Conservation (phyloP, 148 eudicot genomes). For the Suaeda aralocaspica region DNA sequence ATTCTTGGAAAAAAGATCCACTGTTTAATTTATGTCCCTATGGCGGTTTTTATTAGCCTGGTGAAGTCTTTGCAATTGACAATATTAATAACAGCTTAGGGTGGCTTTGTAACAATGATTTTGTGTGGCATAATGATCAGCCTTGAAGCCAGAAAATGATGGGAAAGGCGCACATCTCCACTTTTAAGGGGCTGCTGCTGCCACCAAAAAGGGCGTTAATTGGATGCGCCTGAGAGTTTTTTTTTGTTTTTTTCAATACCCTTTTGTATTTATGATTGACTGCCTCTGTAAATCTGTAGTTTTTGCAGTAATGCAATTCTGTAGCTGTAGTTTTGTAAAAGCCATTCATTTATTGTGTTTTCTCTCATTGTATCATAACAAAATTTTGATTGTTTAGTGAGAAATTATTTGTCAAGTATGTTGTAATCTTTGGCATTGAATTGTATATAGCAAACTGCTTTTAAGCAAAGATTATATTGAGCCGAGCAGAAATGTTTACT, state of each 20-base stretch:
- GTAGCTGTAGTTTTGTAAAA: neutral
- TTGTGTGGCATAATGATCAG: slow-evolving; percentile 20
- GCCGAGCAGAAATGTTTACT: neutral
- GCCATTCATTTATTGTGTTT: neutral
- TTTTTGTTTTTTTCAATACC: neutral
- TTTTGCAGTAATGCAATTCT: neutral
- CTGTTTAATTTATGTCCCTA: neutral
- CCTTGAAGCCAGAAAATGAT: slow-evolving; percentile 12
- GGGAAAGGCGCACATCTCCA: slow-evolving; percentile 24
- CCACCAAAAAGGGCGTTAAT: neutral
- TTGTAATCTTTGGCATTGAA: neutral
- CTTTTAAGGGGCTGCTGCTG: slow-evolving; percentile 33
- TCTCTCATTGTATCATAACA: slow-evolving; percentile 8
- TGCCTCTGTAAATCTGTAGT: slow-evolving; percentile 27
- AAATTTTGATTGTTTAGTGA: slow-evolving; percentile 16
- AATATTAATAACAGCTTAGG: slow-evolving; percentile 5
- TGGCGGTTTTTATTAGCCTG: neutral
- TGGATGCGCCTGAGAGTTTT: neutral
- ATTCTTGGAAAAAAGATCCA: neutral
- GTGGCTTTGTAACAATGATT: slow-evolving; percentile 20
- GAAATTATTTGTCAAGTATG: neutral
- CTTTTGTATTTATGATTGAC: slow-evolving; percentile 16
- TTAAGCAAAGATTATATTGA: neutral
- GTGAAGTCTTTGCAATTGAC: slow-evolving; percentile 14
- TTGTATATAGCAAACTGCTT: slow-evolving; percentile 12